A percentile compares a stretch with the other conserved stretches of the same genome.
Evolutionary conservation across 106 monocot species (phyloP).

Genomic region (Apostasia ramifera): DNA sequence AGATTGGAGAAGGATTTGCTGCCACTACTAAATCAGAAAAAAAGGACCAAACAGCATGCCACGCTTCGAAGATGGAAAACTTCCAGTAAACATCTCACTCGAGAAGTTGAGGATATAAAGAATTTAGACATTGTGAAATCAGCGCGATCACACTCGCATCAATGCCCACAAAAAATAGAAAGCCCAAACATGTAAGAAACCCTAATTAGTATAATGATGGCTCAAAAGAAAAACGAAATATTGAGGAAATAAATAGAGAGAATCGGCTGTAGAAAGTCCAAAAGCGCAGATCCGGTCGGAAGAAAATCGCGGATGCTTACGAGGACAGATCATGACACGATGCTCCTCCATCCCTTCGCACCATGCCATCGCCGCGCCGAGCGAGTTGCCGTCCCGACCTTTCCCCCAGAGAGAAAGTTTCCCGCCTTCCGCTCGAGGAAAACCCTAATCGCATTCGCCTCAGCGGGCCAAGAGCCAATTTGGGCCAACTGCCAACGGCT

Average conservation of each 20-base stretch:
- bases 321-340: slow-evolving; percentile 13
- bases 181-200: not conserved
- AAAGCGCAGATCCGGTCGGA: not conserved
- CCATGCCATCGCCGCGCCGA: slow-evolving; percentile 5
- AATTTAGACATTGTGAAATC: too few species aligned
- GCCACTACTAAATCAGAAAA: too few species aligned
- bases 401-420: not conserved
- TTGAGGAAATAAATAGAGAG: not conserved
- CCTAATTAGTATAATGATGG: not conserved
- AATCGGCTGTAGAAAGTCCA: not conserved
- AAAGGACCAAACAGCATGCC: too few species aligned
- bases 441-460: too few species aligned
- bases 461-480: too few species aligned
- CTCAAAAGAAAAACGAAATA: not conserved
- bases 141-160: too few species aligned
- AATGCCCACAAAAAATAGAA: too few species aligned
- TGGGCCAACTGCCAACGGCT: too few species aligned
- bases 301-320: slow-evolving; percentile 2
- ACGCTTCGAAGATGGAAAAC: too few species aligned
- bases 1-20: too few species aligned
- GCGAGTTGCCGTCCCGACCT: not conserved
- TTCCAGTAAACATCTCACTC: too few species aligned
- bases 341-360: slow-evolving; percentile 10
- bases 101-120: too few species aligned
- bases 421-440: not conserved